Evolutionary conservation across 2,329 filamentous ascomycete genomes (phyloP).

Genomic region (Xylariaceae sp.): DNA sequence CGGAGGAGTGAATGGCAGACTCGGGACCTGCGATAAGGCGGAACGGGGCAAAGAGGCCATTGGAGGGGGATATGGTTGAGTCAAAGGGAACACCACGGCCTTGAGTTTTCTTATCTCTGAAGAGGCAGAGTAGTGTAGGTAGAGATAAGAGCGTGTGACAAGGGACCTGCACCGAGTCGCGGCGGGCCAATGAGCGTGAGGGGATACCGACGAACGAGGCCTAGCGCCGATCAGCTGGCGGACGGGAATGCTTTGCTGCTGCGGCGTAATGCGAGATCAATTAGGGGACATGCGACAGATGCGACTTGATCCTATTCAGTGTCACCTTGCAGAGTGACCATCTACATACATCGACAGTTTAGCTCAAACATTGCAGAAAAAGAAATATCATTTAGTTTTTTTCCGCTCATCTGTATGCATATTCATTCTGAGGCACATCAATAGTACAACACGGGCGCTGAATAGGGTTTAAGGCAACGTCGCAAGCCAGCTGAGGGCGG

Average conservation of each 20-base stretch:
- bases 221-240: conserved; percentile 17
- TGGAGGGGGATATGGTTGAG: background rate
- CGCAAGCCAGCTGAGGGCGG: conserved; percentile 11
- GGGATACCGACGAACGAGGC: conserved; percentile 13
- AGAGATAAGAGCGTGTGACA: conserved; percentile 23
- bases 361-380: no score
- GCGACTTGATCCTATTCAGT: no score
- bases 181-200: background rate
- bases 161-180: background rate
- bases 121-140: background rate
- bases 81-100: background rate
- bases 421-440: background rate
- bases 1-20: background rate
- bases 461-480: conserved; percentile 9
- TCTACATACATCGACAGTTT: no score
- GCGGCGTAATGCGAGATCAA: conserved; percentile 4
- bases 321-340: no score
- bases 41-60: background rate
- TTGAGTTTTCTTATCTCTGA: conserved; percentile 2
- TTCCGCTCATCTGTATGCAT: no score
- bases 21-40: conserved; percentile 5
- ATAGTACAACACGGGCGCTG: conserved; percentile 1
- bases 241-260: background rate
- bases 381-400: no score
- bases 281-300: no score